Conservation (phyloP, 2,329 filamentous ascomycete species). For the Colletotrichum sublineola region DNA sequence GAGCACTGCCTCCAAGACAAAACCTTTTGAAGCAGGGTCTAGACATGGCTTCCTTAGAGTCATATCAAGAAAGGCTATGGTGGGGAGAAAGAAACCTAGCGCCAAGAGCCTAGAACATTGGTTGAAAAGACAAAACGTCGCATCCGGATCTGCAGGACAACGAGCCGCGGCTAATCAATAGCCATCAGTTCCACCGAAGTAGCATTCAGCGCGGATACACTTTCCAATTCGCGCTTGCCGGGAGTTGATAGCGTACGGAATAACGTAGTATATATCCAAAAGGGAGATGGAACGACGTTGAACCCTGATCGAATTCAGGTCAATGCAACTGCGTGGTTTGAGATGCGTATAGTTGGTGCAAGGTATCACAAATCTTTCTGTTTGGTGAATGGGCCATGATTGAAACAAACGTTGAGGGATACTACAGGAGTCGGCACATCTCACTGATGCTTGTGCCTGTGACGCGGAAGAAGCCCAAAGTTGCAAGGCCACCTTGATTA, state of each 20-base stretch:
- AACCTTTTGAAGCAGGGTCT: neutral
- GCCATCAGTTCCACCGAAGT: conserved; percentile 4
- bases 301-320: conserved; percentile 10
- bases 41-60: neutral
- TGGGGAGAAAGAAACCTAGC: neutral
- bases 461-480: neutral
- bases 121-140: conserved; percentile 26
- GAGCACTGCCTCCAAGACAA: neutral
- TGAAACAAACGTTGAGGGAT: too few relatives aligned
- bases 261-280: conserved; percentile 2
- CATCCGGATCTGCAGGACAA: conserved; percentile 20
- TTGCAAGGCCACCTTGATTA: neutral
- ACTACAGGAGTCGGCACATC: neutral
- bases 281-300: conserved; percentile 28
- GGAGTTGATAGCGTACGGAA: neutral
- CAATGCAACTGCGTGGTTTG: neutral
- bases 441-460: neutral
- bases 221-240: conserved; percentile 28
- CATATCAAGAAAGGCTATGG: neutral
- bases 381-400: neutral
- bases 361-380: neutral
- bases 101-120: conserved; percentile 24
- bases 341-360: neutral
- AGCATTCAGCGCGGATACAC: conserved; percentile 31
- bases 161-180: conserved; percentile 14